Evolutionary conservation across 225 moss, liverwort and hornwort species (phyloP), one percentile per base, ranked within the genome.

Genomic region (Anthoceros angustus): DNA sequence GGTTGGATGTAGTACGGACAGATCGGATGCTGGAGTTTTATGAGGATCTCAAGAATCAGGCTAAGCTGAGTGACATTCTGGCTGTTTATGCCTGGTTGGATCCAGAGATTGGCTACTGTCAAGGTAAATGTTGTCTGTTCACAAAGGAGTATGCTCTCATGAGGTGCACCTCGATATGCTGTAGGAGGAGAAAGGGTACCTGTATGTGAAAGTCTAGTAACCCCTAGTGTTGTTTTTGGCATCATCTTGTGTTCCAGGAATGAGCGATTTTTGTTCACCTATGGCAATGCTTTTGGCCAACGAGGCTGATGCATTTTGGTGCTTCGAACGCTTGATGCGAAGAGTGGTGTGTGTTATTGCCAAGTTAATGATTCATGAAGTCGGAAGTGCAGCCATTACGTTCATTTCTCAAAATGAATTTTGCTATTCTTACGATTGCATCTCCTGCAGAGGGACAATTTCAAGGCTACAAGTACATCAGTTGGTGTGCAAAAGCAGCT

Each of bases 251-350:
- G 25, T 70, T 74, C 42, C 79, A 98, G 95, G 95, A 41, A 98
- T 98, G 98, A 98, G 98, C 72, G 98, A 98, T 69, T 82, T 98
- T 55, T 92, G 98, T 71, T 98, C 98, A 18, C 92, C 98, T 0
- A 66, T 98, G 61, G 87, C 88, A 65, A 68, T 98, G 70, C 80
- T 98, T 73, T 92, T 77, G 62, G 64, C 78, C 11, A 82, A 98
- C 39, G 98, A 98, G 77, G 92, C 92, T 64, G 98, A 98, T 77
- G 92, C 98, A 25, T 98, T 92, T 67, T 98, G 92, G 98, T 89
- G 87, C 74, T 98, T 98, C 74, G 87, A 98, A 75, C 86, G 86
- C 64, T 77, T 98, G 15, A 92, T 98, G 98, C 77, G 79, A 66
- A 92, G 92, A 67, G 98, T 98, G 89, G 95, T 98, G 88, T 42